Evolutionary conservation across 179 eudicot genomes (phyloP).

Genomic region (Drosera spatulata): DNA sequence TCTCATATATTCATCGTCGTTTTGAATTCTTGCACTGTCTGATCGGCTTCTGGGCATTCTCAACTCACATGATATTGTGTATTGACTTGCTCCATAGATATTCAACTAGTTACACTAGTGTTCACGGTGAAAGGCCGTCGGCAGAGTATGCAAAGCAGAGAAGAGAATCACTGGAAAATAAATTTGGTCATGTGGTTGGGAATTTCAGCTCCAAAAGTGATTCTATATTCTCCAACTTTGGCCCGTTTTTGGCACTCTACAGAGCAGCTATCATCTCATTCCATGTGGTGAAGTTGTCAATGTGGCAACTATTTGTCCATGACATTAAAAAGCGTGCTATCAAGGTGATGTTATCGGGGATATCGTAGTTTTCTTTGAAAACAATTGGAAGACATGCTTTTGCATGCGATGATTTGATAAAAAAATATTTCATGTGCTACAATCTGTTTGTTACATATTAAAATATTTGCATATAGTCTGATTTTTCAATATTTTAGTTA

Average conservation of each 20-base stretch:
- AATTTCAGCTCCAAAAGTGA: conserved; percentile 60
- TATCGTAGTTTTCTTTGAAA: too few relatives aligned
- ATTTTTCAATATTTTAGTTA: too few relatives aligned
- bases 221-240: conserved; percentile 61
- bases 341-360: conserved; percentile 32
- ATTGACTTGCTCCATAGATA: conserved; percentile 40
- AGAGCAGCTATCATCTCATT: conserved; percentile 90
- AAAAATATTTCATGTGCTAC: too few relatives aligned
- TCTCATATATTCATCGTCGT: too few relatives aligned
- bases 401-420: too few relatives aligned
- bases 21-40: not conserved
- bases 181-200: conserved; percentile 78
- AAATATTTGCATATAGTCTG: too few relatives aligned
- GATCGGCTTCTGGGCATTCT: not conserved
- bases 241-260: conserved; percentile 91
- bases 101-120: conserved; percentile 62
- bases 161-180: conserved; percentile 79
- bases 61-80: not conserved
- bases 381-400: too few relatives aligned
- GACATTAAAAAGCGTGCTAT: conserved; percentile 62
- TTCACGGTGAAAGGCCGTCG: conserved; percentile 90
- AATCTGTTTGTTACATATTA: too few relatives aligned
- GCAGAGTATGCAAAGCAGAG: conserved; percentile 88
- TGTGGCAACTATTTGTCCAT: conserved; percentile 70
- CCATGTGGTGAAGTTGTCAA: conserved; percentile 68